These are phyloP conservation scores for Aspergillus fructus DNA, from an alignment of 2,329 filamentous ascomycete species.

Conservation along the genomic window DNA sequence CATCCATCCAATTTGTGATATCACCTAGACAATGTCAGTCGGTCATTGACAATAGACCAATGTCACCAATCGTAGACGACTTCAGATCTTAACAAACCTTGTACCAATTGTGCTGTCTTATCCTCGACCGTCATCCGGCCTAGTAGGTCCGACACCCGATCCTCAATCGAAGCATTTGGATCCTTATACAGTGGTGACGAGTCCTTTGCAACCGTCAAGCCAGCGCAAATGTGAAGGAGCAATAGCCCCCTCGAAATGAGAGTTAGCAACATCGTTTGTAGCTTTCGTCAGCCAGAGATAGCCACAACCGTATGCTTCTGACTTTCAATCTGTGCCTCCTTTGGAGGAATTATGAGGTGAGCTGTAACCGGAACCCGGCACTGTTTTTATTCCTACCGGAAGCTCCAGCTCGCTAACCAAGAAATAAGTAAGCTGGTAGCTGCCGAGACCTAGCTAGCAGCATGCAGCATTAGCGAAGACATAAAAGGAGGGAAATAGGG, in stretches of 20 bases:
- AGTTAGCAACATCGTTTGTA: constrained; percentile 12
- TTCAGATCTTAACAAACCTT: constrained; percentile 39
- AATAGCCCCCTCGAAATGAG: constrained; percentile 25
- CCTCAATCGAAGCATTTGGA: constrained; percentile 60
- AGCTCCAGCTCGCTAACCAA: not conserved
- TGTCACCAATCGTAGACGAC: not conserved
- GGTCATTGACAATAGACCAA: not conserved
- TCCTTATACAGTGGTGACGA: constrained; percentile 58
- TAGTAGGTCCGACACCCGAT: constrained; percentile 66
- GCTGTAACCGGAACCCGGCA: not conserved
- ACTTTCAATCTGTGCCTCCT: too few species aligned
- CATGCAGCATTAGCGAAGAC: not conserved
- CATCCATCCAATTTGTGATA: constrained; percentile 71
- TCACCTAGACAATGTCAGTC: constrained; percentile 51
- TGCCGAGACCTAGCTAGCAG: not conserved
- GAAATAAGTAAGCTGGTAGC: not conserved
- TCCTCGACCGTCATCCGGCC: constrained; percentile 73
- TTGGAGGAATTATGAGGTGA: not conserved
- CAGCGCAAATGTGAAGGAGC: constrained; percentile 26
- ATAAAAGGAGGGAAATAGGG: not conserved
- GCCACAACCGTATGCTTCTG: not conserved
- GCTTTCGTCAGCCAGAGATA: not conserved
- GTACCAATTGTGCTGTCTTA: constrained; percentile 68
- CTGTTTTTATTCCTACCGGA: not conserved
- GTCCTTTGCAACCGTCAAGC: constrained; percentile 17